Evolutionary conservation across 805 yeast species (phyloP), one percentile per base, ranked within the genome.

Genomic region (Barnettozyma siamensis): DNA sequence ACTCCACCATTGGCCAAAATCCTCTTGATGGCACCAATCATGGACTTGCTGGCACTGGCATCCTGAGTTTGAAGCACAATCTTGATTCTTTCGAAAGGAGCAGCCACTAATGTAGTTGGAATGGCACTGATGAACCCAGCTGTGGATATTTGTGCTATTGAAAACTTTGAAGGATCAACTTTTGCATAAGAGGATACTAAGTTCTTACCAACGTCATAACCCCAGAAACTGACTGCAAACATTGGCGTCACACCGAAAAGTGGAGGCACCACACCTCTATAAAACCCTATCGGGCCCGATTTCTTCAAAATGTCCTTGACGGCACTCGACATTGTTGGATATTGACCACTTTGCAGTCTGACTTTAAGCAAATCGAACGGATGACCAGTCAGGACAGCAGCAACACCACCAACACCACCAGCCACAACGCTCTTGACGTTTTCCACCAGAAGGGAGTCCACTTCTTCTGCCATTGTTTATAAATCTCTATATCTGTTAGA

Each of bases 171-270:
- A 7, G 60, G 51, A 9, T 58, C 54, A 7, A 72, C 71, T 4
- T 68, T 60, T 42, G 42, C 43, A 20, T 46, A 63, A 4, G 62
- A 49, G 1, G 75, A 53, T 3, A 89, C 94, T 3, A 91, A 44
- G 48, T 77, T 78, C 66, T 88, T 88, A 47, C 98, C 98, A 40
- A 87, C 70, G 58, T 88, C 97, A 63, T 93, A 91, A 57, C 98
- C 98, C 98, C 99, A 91, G 68, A 91, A 91, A 2, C 95, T 84
- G 19, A 93, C 93, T 2, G 98, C 98, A 69, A 93, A 93, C 86
- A 91, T 93, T 23, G 99, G 99, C 0, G 98, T 93, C 18, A 91
- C 97, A 19, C 99, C 99, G n/a, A 86, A 59, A 39, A 91, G 66
- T 3, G 99, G 99, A 12, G 98, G 96, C 11, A 85, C 71, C 26